Base-by-base conservation (phyloP, 805 yeast species). In the Candida loeiensis region DNA sequence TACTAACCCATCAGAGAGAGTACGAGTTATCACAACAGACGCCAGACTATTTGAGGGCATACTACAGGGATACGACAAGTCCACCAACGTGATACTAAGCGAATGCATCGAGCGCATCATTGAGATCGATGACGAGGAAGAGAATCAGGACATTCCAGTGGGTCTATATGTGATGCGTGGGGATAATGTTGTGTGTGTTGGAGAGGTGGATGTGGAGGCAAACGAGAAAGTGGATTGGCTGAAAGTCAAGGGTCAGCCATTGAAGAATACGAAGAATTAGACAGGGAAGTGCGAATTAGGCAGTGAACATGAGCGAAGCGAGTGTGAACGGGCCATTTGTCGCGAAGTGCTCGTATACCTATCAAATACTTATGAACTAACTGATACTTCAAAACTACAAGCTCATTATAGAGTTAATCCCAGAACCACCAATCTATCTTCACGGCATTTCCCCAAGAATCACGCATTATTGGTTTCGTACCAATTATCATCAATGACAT, bases 61-160 rank as follows among this genome's bases (percentile, higher is more conserved):
- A 15, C 60, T 69, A 16, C 62, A 61, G 47, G 88, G 90, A 5
- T 82, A 67, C 50, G 91, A 84, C 55, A 76, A 79, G 46, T 67
- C 77, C 33, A 76, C 85, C 17, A 84, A 84, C 52, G 51, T 84
- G 25, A 64, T 82, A 28, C 58, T 83, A 29, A 61, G 76, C 2
- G 59, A 69, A 29, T 71, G 82, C 13, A 55, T 63, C 15, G 85
- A 80, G 52, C 58, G 82, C 35, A 54, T 77, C 13, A 66, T 79
- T 32, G 67, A 65, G 37, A 54, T 55, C 0, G 69, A 66, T n/a
- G 60, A 55, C n/a, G 59, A 59, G 4, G 62, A 61, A 7, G 67
- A 62, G 37, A 65, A 63, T 41, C 62, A 66, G 37, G 72, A 66
- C 40, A 59, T 71, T 16, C 63, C 61, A 3, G 46, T 76, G 37